phyloP scores from a whole-genome alignment of 306 rosid species.

The Begonia masoniana region DNA sequence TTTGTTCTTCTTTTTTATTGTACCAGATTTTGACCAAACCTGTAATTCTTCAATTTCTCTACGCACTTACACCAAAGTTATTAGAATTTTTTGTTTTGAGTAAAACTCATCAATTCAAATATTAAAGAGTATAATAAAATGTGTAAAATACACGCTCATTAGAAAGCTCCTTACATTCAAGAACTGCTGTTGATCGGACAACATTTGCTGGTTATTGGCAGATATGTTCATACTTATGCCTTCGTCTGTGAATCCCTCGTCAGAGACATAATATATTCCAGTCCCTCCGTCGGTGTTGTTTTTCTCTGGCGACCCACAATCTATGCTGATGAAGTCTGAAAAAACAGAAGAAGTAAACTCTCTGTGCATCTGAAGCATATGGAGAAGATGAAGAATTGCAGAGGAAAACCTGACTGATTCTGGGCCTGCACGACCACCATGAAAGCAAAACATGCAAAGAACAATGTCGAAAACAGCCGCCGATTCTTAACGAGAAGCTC shows the following conservation, averaged over 20 bases:
- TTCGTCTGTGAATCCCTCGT: constrained; percentile 1
- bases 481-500: too few relatives aligned
- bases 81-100: too few relatives aligned
- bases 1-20: too few relatives aligned
- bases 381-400: background rate
- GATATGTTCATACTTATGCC: too few relatives aligned
- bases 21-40: too few relatives aligned
- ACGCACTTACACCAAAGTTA: too few relatives aligned
- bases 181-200: background rate
- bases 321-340: constrained; percentile 27
- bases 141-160: too few relatives aligned
- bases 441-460: background rate
- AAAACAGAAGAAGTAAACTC: background rate
- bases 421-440: constrained; percentile 2
- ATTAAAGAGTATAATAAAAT: too few relatives aligned
- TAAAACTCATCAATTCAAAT: too few relatives aligned
- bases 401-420: constrained; percentile 7
- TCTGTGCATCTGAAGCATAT: background rate
- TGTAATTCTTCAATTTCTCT: too few relatives aligned
- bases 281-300: constrained; percentile 8
- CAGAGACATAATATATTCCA: constrained; percentile 9
- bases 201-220: too few relatives aligned
- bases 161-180: constrained; percentile 13
- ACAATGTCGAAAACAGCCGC: too few relatives aligned
- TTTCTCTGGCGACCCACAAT: constrained; percentile 16